Evolutionary conservation across 805 yeast species (phyloP), one percentile per base, ranked within the genome.

Genomic region (Myxozyma sirexii): DNA sequence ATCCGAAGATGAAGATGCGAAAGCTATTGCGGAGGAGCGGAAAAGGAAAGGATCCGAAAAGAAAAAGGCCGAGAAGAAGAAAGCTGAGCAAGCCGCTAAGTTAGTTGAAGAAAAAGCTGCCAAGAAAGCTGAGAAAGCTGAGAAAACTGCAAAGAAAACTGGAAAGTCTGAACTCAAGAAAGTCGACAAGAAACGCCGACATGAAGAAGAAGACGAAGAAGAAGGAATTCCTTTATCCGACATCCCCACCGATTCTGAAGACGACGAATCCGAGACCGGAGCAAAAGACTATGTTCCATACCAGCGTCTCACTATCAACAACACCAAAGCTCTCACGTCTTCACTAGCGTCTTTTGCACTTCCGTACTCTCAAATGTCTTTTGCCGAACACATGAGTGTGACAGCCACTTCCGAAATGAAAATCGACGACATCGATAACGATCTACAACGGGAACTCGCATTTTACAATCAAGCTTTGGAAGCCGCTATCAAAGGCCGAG

Each of bases 211-310:
- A 80, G 77, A 38, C 79, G 77, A 56, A 81, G 78, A 77, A 8
- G 84, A 79, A 15, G 84, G 80, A 41, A 49, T 66, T 35, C 44
- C 65, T 10, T 31, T 62, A 2, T 58, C 62, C 13, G 66, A 62
- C 29, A 19, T 62, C 19, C 63, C 61, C 1, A 56, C 51, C 37
- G 59, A 56, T 21, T 56, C 59, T 46, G 85, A 85, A 6, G 90
- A 87, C 66, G 97, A 91, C 67, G 81, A 92, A 46, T 88, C 97
- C 21, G 88, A 96, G 0, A 97, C 91, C 56, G 97, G 87, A 26
- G 97, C 93, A 70, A 96, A 96, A 17, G 99, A 94, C 73, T 84
- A 92, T 46, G 91, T 93, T 38, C 97, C 98, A 50, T 84, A 87
- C 75, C 90, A 94, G 59, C 92, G 92, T 73, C 80, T 90, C 52